Percentiles rank a stretch among this genome's conserved stretches.
These are phyloP conservation scores for Puccinellia tenuiflora DNA, from an alignment of 176 grass and related monocot species.

Conservation along the genomic window DNA sequence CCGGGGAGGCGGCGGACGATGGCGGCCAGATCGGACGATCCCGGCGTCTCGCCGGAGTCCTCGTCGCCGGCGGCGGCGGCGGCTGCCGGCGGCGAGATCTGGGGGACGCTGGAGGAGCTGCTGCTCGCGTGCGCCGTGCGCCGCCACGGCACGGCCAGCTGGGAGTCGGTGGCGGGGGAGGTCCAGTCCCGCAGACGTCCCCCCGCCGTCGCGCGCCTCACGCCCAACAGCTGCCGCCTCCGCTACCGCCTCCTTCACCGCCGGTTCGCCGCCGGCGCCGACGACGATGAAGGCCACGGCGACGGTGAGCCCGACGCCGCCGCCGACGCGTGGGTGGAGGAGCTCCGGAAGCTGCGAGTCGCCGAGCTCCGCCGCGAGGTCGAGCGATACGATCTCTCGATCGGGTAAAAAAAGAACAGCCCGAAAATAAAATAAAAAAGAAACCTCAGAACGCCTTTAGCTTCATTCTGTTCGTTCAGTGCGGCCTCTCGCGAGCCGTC, in stretches of 20 bases:
- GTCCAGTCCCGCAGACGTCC: constrained; percentile 40
- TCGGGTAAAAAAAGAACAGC: constrained; percentile 54
- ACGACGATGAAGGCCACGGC: not conserved
- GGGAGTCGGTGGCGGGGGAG: constrained; percentile 78
- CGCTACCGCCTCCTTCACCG: constrained; percentile 50
- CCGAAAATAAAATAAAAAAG: not conserved
- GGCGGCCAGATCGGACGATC: constrained; percentile 70
- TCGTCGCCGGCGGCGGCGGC: not conserved
- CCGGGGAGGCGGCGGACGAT: constrained; percentile 15
- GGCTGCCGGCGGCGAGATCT: constrained; percentile 56
- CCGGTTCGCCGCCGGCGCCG: constrained; percentile 44
- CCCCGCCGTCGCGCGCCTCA: constrained; percentile 24
- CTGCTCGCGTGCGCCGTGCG: constrained; percentile 62
- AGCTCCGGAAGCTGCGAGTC: constrained; percentile 71
- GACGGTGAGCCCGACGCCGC: constrained; percentile 6
- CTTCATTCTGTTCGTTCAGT: constrained; percentile 7
- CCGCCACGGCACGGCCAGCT: constrained; percentile 64
- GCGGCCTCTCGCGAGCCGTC: not conserved
- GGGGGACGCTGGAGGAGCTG: constrained; percentile 85
- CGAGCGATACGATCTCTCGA: constrained; percentile 74
- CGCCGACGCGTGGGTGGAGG: constrained; percentile 58
- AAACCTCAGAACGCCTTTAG: constrained; percentile 12
- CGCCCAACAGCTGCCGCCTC: constrained; percentile 45
- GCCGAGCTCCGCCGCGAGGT: constrained; percentile 87
- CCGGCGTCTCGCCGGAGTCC: constrained; percentile 26